phyloP scores from a whole-genome alignment of 306 rosid species.

The Cucurbita ficifolia region DNA sequence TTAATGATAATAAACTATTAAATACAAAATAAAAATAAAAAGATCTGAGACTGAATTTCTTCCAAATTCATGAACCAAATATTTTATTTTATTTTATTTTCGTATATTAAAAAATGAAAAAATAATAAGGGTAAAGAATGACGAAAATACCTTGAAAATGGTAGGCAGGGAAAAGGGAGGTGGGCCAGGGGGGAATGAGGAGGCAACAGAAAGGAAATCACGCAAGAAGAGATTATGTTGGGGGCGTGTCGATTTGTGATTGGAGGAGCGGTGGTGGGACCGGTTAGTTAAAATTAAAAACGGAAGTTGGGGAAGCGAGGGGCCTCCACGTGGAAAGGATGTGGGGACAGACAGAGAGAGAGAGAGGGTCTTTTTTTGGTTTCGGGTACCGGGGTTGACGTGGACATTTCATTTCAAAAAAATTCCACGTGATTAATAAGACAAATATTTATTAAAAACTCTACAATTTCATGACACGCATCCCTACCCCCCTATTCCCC shows the following conservation, averaged over 20 bases:
- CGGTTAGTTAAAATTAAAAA: neutral
- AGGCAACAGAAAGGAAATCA: neutral
- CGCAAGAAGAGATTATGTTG: neutral
- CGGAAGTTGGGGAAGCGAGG: neutral
- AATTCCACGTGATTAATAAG: slow-evolving; percentile 1
- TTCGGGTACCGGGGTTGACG: neutral
- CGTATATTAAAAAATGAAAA: too few relatives aligned
- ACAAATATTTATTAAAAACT: slow-evolving; percentile 1
- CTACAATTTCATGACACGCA: neutral
- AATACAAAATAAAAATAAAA: too few relatives aligned
- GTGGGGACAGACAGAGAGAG: neutral
- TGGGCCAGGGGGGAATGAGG: neutral
- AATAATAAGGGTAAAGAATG: neutral
- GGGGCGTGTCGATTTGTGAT: neutral
- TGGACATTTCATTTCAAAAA: neutral
- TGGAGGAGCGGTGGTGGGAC: neutral
- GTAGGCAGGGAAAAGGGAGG: neutral
- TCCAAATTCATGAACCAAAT: too few relatives aligned
- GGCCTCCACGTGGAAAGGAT: neutral
- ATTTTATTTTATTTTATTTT: too few relatives aligned
- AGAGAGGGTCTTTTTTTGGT: neutral
- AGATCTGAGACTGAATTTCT: too few relatives aligned
- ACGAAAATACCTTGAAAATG: neutral
- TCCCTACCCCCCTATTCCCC: neutral
- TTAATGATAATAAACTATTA: too few relatives aligned